phyloP scores from a whole-genome alignment of 2,329 filamentous ascomycete genomes.

The Exophiala phaeomuriformis region DNA sequence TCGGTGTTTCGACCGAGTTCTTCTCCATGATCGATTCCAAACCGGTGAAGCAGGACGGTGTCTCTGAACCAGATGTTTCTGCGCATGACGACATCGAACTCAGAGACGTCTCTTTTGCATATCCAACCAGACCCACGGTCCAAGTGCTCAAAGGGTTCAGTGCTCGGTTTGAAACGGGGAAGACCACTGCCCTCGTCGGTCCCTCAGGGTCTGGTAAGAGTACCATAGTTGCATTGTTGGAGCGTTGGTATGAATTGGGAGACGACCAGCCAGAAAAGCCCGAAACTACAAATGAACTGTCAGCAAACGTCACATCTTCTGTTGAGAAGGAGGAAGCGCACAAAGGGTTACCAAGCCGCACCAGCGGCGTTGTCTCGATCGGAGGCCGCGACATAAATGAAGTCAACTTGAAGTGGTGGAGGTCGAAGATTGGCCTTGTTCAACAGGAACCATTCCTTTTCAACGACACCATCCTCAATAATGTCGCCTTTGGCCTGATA shows the following conservation, averaged over 20 bases:
- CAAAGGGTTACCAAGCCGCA: background rate
- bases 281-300: background rate
- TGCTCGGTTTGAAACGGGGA: slow-evolving; percentile 32
- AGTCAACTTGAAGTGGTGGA: slow-evolving; percentile 56
- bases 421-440: slow-evolving; percentile 54
- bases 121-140: slow-evolving; percentile 47
- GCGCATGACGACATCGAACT: slow-evolving; percentile 62
- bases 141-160: slow-evolving; percentile 34
- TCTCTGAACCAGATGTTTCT: slow-evolving; percentile 40
- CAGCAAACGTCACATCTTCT: background rate
- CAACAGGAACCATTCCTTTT: slow-evolving; percentile 64
- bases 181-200: slow-evolving; percentile 41
- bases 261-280: slow-evolving; percentile 1
- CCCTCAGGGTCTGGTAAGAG: slow-evolving; percentile 42
- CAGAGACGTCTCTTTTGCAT: slow-evolving; percentile 61
- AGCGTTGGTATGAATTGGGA: slow-evolving; percentile 38
- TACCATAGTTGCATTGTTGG: slow-evolving; percentile 39
- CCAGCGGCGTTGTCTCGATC: slow-evolving; percentile 46
- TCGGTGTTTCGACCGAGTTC: slow-evolving; percentile 79
- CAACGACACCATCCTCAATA: slow-evolving; percentile 57
- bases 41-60: slow-evolving; percentile 31
- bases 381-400: slow-evolving; percentile 48
- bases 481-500: slow-evolving; percentile 53
- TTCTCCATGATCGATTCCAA: slow-evolving; percentile 70
- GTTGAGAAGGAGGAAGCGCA: background rate